phyloP scores from a whole-genome alignment of 495 filamentous ascomycete species.

The Penicillium goetzii region DNA sequence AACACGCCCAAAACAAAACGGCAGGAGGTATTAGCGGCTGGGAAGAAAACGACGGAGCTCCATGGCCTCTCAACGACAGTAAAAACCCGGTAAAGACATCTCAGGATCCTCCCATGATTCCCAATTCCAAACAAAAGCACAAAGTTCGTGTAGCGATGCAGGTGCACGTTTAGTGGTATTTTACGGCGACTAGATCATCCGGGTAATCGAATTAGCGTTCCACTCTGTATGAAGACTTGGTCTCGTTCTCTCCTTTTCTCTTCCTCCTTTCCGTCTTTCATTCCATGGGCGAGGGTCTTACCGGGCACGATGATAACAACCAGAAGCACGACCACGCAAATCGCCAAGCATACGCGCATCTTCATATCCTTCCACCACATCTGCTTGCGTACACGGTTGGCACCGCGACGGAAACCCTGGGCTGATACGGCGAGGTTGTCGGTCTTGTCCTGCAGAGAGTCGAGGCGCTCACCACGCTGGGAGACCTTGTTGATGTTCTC shows the following conservation, averaged over 20 bases:
- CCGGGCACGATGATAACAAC: slow-evolving; percentile 93
- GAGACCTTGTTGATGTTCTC: slow-evolving; percentile 93
- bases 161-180: slow-evolving; percentile 33
- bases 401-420: slow-evolving; percentile 91
- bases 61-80: slow-evolving; percentile 38
- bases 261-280: neutral
- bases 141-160: slow-evolving; percentile 26
- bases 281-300: slow-evolving; percentile 43
- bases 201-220: slow-evolving; percentile 23
- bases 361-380: slow-evolving; percentile 99
- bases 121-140: slow-evolving; percentile 34
- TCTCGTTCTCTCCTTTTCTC: neutral
- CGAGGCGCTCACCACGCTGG: slow-evolving; percentile 87
- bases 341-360: slow-evolving; percentile 95
- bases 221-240: neutral
- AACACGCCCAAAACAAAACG: slow-evolving; percentile 49
- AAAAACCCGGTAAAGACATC: slow-evolving; percentile 34
- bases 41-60: slow-evolving; percentile 40
- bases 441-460: slow-evolving; percentile 93
- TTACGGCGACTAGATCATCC: slow-evolving; percentile 34
- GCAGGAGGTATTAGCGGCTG: slow-evolving; percentile 50
- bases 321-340: slow-evolving; percentile 84
- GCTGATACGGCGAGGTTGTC: slow-evolving; percentile 88
- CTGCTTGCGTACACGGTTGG: slow-evolving; percentile 92
- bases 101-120: slow-evolving; percentile 35